A percentile compares a stretch with the other conserved stretches of the same genome.
Evolutionary conservation across 2,329 filamentous ascomycete genomes (phyloP).

Genomic region (Davidsoniella virescens): DNA sequence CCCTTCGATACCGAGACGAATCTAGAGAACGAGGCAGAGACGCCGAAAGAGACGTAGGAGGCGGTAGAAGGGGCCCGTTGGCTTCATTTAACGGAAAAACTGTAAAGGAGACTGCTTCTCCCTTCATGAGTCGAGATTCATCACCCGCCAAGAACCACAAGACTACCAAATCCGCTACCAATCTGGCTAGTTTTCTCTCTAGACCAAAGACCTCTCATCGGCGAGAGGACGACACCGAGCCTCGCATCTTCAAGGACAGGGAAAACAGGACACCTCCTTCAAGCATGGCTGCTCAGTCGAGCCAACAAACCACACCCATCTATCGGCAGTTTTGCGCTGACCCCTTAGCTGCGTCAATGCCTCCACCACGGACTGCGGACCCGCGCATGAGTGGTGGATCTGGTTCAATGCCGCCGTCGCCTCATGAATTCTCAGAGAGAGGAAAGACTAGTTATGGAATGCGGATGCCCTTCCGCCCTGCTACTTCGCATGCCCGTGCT

Average conservation of each 20-base stretch:
- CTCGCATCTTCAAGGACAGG: slow-evolving; percentile 10
- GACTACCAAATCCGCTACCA: slow-evolving; percentile 71
- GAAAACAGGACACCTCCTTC: slow-evolving; percentile 12
- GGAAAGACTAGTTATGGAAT: slow-evolving; percentile 6
- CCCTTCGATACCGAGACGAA: background rate
- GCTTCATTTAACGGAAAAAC: slow-evolving; percentile 5
- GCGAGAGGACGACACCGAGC: slow-evolving; percentile 22
- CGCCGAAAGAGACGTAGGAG: slow-evolving; percentile 17
- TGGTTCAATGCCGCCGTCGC: background rate
- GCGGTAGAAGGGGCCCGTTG: slow-evolving; percentile 2
- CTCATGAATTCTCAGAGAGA: background rate
- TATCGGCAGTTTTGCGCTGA: slow-evolving; percentile 10
- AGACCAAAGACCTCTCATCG: slow-evolving; percentile 54
- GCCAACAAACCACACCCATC: slow-evolving; percentile 6
- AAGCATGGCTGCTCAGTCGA: slow-evolving; percentile 5
- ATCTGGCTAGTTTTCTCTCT: slow-evolving; percentile 60
- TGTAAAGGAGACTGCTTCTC: slow-evolving; percentile 16
- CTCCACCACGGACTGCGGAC: slow-evolving; percentile 1
- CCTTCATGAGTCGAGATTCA: slow-evolving; percentile 25
- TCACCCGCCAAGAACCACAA: slow-evolving; percentile 44
- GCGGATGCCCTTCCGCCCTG: slow-evolving; percentile 12
- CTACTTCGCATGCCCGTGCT: slow-evolving; percentile 23
- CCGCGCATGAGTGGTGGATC: background rate
- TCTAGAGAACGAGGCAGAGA: slow-evolving; percentile 20
- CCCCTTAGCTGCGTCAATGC: background rate